Evolutionary conservation across 495 filamentous ascomycete species (phyloP).

Genomic region (Aspergillus ostianus): DNA sequence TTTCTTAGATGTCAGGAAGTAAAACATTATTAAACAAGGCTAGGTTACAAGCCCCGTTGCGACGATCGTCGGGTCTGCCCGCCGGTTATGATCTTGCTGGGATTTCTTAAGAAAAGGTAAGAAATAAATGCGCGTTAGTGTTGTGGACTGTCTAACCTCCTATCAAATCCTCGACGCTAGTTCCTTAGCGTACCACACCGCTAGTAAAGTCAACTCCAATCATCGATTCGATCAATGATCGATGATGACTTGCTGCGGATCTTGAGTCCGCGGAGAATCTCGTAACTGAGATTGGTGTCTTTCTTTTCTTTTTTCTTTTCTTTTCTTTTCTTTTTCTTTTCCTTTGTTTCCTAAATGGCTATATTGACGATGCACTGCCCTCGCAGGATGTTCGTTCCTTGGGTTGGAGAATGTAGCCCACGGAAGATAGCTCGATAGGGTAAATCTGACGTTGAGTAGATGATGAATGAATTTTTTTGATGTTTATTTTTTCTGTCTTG

Average conservation of each 20-base stretch:
- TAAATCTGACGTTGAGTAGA: not conserved
- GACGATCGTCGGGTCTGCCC: no score
- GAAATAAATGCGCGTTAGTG: no score
- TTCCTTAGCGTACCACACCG: not conserved
- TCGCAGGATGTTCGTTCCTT: not conserved
- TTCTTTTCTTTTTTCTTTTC: not conserved
- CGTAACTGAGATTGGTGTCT: not conserved
- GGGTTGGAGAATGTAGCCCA: not conserved
- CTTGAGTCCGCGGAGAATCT: not conserved
- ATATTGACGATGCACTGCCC: not conserved
- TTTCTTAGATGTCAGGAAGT: no score
- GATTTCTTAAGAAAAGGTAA: no score
- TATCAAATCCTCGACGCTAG: no score
- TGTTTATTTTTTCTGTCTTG: no score
- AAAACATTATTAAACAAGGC: no score
- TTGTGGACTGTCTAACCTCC: no score
- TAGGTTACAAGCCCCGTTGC: no score
- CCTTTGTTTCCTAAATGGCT: not conserved
- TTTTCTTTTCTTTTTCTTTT: not conserved
- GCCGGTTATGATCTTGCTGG: no score
- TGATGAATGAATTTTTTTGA: no score
- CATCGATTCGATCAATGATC: not conserved
- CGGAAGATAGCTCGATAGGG: not conserved
- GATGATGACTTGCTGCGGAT: not conserved
- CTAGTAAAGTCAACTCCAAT: not conserved